Conservation (phyloP, 2,329 filamentous ascomycete genomes). For the Neofusicoccum sp. region DNA sequence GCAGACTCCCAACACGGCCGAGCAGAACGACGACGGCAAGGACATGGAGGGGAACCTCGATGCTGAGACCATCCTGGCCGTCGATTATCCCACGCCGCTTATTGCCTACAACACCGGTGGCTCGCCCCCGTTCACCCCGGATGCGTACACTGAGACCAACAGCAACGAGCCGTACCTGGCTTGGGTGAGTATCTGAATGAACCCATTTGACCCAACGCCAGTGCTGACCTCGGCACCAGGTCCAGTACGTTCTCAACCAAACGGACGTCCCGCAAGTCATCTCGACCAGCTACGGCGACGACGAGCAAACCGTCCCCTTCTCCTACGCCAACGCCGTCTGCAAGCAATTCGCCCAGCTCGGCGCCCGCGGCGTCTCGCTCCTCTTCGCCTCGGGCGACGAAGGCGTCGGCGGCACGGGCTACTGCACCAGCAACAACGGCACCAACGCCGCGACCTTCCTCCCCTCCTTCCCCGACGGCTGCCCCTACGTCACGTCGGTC, state of each 20-base stretch:
- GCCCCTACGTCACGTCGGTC: slow-evolving; percentile 69
- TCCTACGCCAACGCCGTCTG: slow-evolving; percentile 66
- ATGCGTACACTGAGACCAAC: slow-evolving; percentile 50
- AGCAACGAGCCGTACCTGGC: slow-evolving; percentile 70
- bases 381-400: slow-evolving; percentile 65
- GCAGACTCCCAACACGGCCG: slow-evolving; percentile 21
- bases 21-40: slow-evolving; percentile 20
- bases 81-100: slow-evolving; percentile 58
- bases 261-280: slow-evolving; percentile 63
- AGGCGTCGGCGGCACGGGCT: slow-evolving; percentile 55
- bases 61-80: slow-evolving; percentile 61
- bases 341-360: slow-evolving; percentile 65
- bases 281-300: slow-evolving; percentile 67
- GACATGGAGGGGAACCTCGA: slow-evolving; percentile 42
- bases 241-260: slow-evolving; percentile 57
- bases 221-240: background rate
- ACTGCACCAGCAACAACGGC: slow-evolving; percentile 63
- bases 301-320: slow-evolving; percentile 64
- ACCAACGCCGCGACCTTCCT: slow-evolving; percentile 58
- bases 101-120: slow-evolving; percentile 64
- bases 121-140: slow-evolving; percentile 54
- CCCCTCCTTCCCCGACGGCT: slow-evolving; percentile 66
- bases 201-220: background rate
- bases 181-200: slow-evolving; percentile 49
- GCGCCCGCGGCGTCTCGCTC: slow-evolving; percentile 68